A percentile compares a stretch with the other conserved stretches of the same genome.
phyloP scores from a whole-genome alignment of 176 grass and related monocot genomes.

The Juncus effusus region DNA sequence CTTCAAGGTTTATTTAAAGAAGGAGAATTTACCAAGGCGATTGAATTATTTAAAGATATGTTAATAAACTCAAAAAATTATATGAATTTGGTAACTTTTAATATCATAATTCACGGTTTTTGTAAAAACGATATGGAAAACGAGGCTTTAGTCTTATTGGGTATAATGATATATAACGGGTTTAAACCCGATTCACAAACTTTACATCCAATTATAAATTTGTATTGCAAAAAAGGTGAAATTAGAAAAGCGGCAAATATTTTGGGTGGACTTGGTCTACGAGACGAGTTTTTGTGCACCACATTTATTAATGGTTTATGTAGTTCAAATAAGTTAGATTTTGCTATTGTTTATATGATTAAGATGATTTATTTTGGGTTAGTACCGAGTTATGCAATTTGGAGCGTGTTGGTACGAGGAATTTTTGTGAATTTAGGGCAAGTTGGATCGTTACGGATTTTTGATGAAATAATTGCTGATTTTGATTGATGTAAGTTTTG shows the following conservation, averaged over 20 bases:
- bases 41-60: conserved; percentile 53
- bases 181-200: conserved; percentile 61
- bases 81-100: conserved; percentile 61
- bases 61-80: conserved; percentile 31
- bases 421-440: conserved; percentile 32
- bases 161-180: conserved; percentile 59
- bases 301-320: conserved; percentile 69
- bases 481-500: neutral
- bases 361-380: conserved; percentile 83
- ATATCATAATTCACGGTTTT: conserved; percentile 62
- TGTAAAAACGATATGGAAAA: conserved; percentile 42
- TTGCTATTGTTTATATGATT: conserved; percentile 65
- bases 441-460: conserved; percentile 26
- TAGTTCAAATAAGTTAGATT: conserved; percentile 48
- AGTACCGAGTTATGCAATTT: conserved; percentile 67
- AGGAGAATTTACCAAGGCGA: conserved; percentile 37
- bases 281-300: conserved; percentile 58
- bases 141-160: conserved; percentile 49
- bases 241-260: conserved; percentile 48
- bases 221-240: conserved; percentile 66
- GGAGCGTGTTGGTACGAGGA: conserved; percentile 62
- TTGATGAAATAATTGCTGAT: conserved; percentile 43
- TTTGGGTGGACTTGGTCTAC: conserved; percentile 47
- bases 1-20: conserved; percentile 63
- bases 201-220: conserved; percentile 59